These are phyloP conservation scores for Omphalotus olearius DNA, from an alignment of 1,284 basidiomycete genomes.

Conservation along the genomic window DNA sequence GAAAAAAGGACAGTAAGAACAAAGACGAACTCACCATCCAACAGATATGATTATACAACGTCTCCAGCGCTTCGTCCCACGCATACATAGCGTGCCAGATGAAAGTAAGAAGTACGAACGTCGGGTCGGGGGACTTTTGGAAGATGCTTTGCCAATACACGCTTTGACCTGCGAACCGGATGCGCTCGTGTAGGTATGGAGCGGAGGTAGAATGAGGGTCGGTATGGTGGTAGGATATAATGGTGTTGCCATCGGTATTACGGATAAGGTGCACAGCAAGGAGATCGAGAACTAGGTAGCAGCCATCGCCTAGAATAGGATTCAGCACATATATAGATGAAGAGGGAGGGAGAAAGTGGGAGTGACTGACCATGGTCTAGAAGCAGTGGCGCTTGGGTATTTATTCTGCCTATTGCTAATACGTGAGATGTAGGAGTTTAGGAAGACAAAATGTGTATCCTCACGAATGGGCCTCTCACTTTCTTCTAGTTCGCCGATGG, in stretches of 20 bases:
- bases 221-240: constrained; percentile 36
- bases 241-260: constrained; percentile 32
- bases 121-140: constrained; percentile 40
- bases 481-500: too few relatives aligned
- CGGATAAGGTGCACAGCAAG: constrained; percentile 40
- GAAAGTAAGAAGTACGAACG: constrained; percentile 46
- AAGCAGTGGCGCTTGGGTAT: constrained; percentile 9
- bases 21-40: constrained; percentile 30
- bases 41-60: constrained; percentile 43
- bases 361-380: constrained; percentile 1
- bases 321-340: background rate
- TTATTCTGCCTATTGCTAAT: background rate
- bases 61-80: constrained; percentile 54
- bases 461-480: too few relatives aligned
- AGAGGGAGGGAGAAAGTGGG: background rate
- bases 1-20: background rate
- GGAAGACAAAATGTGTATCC: too few relatives aligned
- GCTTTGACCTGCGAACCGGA: constrained; percentile 38
- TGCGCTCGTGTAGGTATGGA: constrained; percentile 30
- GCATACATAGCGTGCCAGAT: constrained; percentile 57
- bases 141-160: constrained; percentile 57
- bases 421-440: too few relatives aligned
- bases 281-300: constrained; percentile 32
- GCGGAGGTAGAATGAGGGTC: constrained; percentile 29
- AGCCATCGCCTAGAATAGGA: constrained; percentile 19